Evolutionary conservation across 768 basidiomycete species (phyloP), one percentile per base, ranked within the genome.

Genomic region (Mycena olivaceomarginata): DNA sequence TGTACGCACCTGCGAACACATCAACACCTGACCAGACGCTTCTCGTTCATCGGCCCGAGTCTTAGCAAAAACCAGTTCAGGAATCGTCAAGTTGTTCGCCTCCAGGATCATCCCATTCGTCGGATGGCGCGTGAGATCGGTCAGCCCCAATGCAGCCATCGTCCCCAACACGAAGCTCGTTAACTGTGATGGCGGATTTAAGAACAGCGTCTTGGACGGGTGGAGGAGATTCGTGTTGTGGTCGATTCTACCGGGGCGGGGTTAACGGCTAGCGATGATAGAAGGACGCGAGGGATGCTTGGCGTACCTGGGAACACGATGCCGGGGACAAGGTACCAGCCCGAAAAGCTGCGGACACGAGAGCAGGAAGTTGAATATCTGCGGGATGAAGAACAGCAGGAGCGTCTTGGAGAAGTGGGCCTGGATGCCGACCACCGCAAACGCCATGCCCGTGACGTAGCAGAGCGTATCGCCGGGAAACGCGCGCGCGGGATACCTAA

Each of bases 391-490:
- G 89, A 99, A 99, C 37, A 99, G 88, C 73, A 99, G 90, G 11
- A 99, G 88, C 0, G 98, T 99, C 86, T 99, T 99, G 69, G 96
- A 97, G 85, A 97, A 99, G 85, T 99, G 98, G 0, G 95, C 97
- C 82, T 98, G 96, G 77, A 99, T 99, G 31, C 97, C 98, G 43
- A 98, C 97, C 11, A 98, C 98, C 0, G 98, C 95, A 84, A 99
- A 99, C 5, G 98, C 97, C 98, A 99, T 99, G 75, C 98, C 98
- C 0, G 97, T 93, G 53, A 99, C 93, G 87, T 99, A 99, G 85
- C 98, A 99, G 41, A 99, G 90, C 5, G 98, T 99, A 84, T 99
- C 98, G 4, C 98, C 98, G 0, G 97, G 96, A 83, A 99, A 99
- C 0, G 92, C 97, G 25, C 95, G 91, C 12, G 98, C 97, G 8